These are phyloP conservation scores for Cryptococcus sp. DNA, from an alignment of 1,284 basidiomycete genomes.

Conservation along the genomic window DNA sequence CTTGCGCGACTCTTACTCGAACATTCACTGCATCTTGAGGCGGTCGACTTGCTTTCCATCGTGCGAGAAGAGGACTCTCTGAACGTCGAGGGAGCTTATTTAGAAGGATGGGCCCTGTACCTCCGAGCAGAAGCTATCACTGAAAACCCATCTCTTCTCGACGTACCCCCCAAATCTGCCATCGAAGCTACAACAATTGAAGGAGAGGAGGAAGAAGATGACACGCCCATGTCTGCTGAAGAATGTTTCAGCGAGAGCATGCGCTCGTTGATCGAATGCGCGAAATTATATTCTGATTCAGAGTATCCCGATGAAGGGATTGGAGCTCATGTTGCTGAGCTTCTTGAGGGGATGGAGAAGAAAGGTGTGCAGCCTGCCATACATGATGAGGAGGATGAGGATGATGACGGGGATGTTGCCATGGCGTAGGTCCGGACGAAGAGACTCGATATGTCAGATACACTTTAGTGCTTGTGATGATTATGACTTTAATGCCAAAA, in stretches of 20 bases:
- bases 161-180: not conserved
- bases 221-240: slow-evolving; percentile 66
- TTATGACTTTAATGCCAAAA: slow-evolving; percentile 1
- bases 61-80: slow-evolving; percentile 81
- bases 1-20: slow-evolving; percentile 85
- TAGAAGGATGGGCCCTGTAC: slow-evolving; percentile 93
- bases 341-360: slow-evolving; percentile 68
- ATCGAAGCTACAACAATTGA: slow-evolving; percentile 49
- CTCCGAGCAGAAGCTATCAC: slow-evolving; percentile 55
- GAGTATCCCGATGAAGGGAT: slow-evolving; percentile 76
- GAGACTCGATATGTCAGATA: not conserved
- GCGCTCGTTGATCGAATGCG: slow-evolving; percentile 80
- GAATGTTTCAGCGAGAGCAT: slow-evolving; percentile 78
- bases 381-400: slow-evolving; percentile 57
- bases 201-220: slow-evolving; percentile 53
- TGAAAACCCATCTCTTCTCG: slow-evolving; percentile 26
- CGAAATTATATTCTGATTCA: slow-evolving; percentile 69
- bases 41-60: slow-evolving; percentile 74
- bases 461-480: not conserved
- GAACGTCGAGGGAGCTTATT: slow-evolving; percentile 88
- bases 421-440: slow-evolving; percentile 64
- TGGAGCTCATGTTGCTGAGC: slow-evolving; percentile 72
- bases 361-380: slow-evolving; percentile 69
- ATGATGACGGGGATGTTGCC: slow-evolving; percentile 59
- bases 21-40: slow-evolving; percentile 66